These are phyloP conservation scores for Pichia sp. DNA, from an alignment of 1,139 yeast species.

Conservation along the genomic window DNA sequence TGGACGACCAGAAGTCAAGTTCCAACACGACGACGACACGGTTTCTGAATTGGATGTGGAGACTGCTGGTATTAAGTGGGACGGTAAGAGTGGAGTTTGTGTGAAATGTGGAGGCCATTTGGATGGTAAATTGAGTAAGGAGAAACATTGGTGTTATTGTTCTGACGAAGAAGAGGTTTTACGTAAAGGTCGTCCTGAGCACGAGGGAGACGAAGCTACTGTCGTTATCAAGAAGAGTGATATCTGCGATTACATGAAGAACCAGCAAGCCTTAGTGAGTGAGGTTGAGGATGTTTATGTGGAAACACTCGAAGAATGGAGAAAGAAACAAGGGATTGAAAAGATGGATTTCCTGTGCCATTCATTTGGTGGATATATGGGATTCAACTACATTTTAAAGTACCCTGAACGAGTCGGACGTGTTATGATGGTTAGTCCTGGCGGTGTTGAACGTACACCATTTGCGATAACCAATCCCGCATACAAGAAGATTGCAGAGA, in stretches of 20 bases:
- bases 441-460: slow-evolving; percentile 79
- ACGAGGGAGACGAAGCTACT: slow-evolving; percentile 3
- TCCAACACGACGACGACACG: slow-evolving; percentile 23
- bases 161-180: slow-evolving; percentile 13
- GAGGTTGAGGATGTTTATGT: slow-evolving; percentile 73
- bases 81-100: slow-evolving; percentile 14
- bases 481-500: slow-evolving; percentile 14
- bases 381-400: slow-evolving; percentile 72
- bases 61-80: slow-evolving; percentile 20
- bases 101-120: slow-evolving; percentile 19
- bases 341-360: slow-evolving; percentile 81
- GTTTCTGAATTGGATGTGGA: slow-evolving; percentile 24
- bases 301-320: slow-evolving; percentile 85
- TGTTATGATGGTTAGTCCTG: slow-evolving; percentile 80
- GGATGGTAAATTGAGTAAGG: slow-evolving; percentile 17
- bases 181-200: neutral
- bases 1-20: slow-evolving; percentile 54
- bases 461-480: slow-evolving; percentile 54
- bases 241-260: slow-evolving; percentile 30
- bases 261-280: slow-evolving; percentile 44
- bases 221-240: slow-evolving; percentile 20
- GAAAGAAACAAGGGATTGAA: slow-evolving; percentile 51
- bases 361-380: slow-evolving; percentile 89
- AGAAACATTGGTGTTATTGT: slow-evolving; percentile 18
- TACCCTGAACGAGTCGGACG: slow-evolving; percentile 67